phyloP scores from a whole-genome alignment of 768 basidiomycete species.

The Boletus fagicola region DNA sequence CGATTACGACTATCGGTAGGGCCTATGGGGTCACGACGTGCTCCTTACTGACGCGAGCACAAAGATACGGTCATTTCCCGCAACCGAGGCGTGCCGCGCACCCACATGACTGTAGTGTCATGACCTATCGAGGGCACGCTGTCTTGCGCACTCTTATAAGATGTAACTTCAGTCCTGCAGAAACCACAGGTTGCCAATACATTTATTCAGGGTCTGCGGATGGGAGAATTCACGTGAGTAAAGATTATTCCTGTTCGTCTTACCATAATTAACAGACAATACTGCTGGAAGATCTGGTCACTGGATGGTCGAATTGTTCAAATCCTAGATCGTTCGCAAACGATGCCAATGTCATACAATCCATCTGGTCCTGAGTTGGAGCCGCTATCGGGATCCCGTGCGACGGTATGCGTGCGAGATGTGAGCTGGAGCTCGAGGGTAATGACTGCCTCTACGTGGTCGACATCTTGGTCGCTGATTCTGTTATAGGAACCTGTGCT shows the following conservation, averaged over 20 bases:
- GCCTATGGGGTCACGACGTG: neutral
- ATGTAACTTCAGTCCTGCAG: conserved; percentile 92
- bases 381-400: conserved; percentile 26
- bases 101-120: conserved; percentile 89
- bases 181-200: conserved; percentile 91
- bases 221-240: conserved; percentile 74
- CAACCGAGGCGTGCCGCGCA: conserved; percentile 63
- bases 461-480: conserved; percentile 5
- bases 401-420: conserved; percentile 74
- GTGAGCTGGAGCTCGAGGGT: conserved; percentile 93
- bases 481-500: conserved; percentile 71
- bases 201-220: conserved; percentile 93
- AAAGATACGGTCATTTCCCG: conserved; percentile 64
- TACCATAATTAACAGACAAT: conserved; percentile 3
- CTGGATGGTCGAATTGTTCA: conserved; percentile 86
- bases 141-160: conserved; percentile 91
- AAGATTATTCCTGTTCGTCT: neutral
- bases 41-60: conserved; percentile 10
- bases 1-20: conserved; percentile 83
- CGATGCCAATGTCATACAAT: conserved; percentile 67
- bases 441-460: conserved; percentile 4
- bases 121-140: conserved; percentile 91
- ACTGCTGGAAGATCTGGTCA: conserved; percentile 75
- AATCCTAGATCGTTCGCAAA: conserved; percentile 76
- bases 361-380: conserved; percentile 62